These are phyloP conservation scores for Capsicum rhomboideum DNA, from an alignment of 257 asterid species.

Conservation along the genomic window DNA sequence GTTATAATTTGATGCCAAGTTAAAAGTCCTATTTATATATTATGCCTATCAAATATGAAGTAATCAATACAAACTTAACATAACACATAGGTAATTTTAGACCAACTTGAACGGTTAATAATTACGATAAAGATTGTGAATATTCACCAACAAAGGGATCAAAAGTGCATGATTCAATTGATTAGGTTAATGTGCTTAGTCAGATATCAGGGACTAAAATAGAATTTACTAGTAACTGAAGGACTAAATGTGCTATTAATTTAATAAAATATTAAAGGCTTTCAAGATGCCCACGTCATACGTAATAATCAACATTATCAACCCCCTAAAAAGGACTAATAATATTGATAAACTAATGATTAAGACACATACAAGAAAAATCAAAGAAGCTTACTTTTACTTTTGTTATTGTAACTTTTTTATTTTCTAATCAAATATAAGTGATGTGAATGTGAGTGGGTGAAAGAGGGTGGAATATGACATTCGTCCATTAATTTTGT, in stretches of 20 bases:
- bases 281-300: background rate
- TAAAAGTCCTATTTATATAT: too few relatives aligned
- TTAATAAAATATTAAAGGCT: background rate
- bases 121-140: too few relatives aligned
- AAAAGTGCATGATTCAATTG: background rate
- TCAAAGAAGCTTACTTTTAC: background rate
- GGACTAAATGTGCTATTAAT: background rate
- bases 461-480: conserved; percentile 16
- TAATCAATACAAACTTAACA: background rate
- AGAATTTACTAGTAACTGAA: background rate
- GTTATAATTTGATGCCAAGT: too few relatives aligned
- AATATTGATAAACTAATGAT: background rate
- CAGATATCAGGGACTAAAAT: background rate
- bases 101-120: background rate
- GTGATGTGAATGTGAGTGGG: conserved; percentile 24
- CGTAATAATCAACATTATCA: background rate
- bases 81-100: background rate
- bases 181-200: background rate
- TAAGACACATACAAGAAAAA: conserved; percentile 1
- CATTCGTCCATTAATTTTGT: conserved; percentile 17
- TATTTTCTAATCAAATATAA: background rate
- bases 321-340: background rate
- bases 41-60: too few relatives aligned
- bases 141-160: background rate
- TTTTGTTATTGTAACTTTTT: background rate